Evolutionary conservation across 208 protist species (phyloP).

Genomic region (Endotrypanum monterogeii): DNA sequence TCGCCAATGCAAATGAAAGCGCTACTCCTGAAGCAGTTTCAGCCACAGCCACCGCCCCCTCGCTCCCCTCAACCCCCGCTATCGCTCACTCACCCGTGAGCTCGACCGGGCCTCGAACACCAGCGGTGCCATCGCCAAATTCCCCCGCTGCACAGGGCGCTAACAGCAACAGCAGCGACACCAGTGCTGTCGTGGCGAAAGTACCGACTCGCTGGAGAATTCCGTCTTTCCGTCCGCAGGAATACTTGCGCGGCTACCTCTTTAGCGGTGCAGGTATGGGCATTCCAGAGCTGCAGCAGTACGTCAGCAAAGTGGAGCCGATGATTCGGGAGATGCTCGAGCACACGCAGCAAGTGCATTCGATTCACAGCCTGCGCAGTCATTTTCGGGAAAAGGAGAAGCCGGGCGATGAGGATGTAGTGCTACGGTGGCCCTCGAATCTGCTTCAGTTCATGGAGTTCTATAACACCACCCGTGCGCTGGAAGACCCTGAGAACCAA

Average conservation of each 20-base stretch:
- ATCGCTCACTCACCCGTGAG: not conserved
- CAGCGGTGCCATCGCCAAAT: not conserved
- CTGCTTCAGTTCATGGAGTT: constrained; percentile 92
- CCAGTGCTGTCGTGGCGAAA: not conserved
- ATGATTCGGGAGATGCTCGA: constrained; percentile 89
- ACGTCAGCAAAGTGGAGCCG: constrained; percentile 85
- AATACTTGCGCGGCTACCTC: constrained; percentile 81
- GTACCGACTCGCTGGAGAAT: constrained; percentile 41
- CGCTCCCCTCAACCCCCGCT: not conserved
- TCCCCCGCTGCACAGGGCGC: not conserved
- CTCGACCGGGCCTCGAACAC: not conserved
- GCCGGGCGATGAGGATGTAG: constrained; percentile 51
- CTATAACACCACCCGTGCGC: constrained; percentile 71
- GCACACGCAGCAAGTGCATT: constrained; percentile 87
- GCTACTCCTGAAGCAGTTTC: not conserved
- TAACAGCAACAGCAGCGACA: constrained; percentile 5
- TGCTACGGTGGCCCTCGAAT: constrained; percentile 82
- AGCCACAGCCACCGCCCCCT: not conserved
- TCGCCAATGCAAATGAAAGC: not conserved
- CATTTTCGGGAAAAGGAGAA: constrained; percentile 72
- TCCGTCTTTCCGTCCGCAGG: constrained; percentile 70
- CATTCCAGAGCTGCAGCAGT: constrained; percentile 87
- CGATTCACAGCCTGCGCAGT: constrained; percentile 62
- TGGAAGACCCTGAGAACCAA: constrained; percentile 73
- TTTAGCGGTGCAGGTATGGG: constrained; percentile 66